These are phyloP conservation scores for Hypoxylon rubiginosum DNA, from an alignment of 2,329 filamentous ascomycete species.

Conservation along the genomic window DNA sequence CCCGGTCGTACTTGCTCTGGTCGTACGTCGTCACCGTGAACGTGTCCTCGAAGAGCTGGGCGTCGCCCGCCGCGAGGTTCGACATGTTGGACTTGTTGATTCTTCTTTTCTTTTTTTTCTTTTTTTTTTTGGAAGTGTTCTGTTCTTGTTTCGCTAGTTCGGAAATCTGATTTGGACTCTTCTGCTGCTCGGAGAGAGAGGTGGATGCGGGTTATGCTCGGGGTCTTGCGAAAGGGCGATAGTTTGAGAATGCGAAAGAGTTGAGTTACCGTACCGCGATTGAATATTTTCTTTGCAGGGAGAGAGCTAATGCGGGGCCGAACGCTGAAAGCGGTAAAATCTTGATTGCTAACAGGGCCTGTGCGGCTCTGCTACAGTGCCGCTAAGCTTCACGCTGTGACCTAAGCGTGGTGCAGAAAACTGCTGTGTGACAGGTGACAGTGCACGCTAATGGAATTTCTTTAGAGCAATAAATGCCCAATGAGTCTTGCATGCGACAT, in stretches of 20 bases:
- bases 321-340: slow-evolving; percentile 47
- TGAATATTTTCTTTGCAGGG: slow-evolving; percentile 1
- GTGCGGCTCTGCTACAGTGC: slow-evolving; percentile 37
- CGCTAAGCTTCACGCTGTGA: not conserved
- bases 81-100: slow-evolving; percentile 54
- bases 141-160: not conserved
- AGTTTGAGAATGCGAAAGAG: not conserved
- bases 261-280: not conserved
- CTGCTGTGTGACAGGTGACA: not conserved
- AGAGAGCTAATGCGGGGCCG: slow-evolving; percentile 27
- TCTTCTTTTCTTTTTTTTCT: too few relatives aligned
- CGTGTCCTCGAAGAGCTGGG: slow-evolving; percentile 92
- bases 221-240: not conserved
- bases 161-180: not conserved
- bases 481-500: not conserved
- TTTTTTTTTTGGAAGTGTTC: not conserved
- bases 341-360: slow-evolving; percentile 41
- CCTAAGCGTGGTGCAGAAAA: not conserved
- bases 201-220: not conserved
- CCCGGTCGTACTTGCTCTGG: slow-evolving; percentile 93
- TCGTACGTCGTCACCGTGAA: slow-evolving; percentile 87
- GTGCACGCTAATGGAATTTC: not conserved
- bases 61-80: slow-evolving; percentile 76
- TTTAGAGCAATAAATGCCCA: slow-evolving; percentile 2
- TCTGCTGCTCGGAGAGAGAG: not conserved